Evolutionary conservation across 345 rosid genomes (phyloP).

Genomic region (Bruguiera parviflora): DNA sequence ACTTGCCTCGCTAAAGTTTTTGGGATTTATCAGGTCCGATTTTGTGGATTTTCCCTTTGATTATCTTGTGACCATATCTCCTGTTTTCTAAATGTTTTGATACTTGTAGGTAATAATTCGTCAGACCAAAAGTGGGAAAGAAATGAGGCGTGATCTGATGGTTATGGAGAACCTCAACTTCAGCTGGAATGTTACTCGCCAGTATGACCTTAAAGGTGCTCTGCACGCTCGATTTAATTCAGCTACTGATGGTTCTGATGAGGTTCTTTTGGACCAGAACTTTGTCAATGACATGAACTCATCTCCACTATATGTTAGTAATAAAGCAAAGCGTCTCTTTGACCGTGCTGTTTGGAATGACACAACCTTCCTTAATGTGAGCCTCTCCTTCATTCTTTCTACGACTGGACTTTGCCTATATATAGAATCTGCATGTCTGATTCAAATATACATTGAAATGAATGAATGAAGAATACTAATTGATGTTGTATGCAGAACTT

Average conservation of each 20-base stretch:
- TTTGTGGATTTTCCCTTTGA: background rate
- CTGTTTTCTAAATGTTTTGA: conserved; percentile 5
- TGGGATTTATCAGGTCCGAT: conserved; percentile 86
- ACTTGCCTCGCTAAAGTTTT: conserved; percentile 96
- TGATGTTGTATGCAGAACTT: no score
- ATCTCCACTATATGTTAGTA: conserved; percentile 85
- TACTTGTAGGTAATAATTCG: conserved; percentile 66
- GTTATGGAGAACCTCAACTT: conserved; percentile 96
- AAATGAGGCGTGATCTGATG: conserved; percentile 80
- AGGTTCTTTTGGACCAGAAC: conserved; percentile 92
- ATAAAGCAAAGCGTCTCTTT: conserved; percentile 60
- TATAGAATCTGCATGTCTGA: no score
- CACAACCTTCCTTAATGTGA: conserved; percentile 83
- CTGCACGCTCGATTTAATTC: conserved; percentile 66
- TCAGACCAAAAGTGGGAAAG: conserved; percentile 75
- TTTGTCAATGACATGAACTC: conserved; percentile 88
- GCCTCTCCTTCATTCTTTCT: conserved; percentile 21
- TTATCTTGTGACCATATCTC: background rate
- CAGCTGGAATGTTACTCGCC: conserved; percentile 67
- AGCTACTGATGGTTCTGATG: conserved; percentile 50
- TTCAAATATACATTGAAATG: no score
- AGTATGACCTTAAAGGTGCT: conserved; percentile 94
- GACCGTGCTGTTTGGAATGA: conserved; percentile 95
- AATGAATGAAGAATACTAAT: no score
- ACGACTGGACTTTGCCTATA: background rate